Evolutionary conservation across 1,284 basidiomycete species (phyloP).

Genomic region (Butyriboletus appendiculatus): DNA sequence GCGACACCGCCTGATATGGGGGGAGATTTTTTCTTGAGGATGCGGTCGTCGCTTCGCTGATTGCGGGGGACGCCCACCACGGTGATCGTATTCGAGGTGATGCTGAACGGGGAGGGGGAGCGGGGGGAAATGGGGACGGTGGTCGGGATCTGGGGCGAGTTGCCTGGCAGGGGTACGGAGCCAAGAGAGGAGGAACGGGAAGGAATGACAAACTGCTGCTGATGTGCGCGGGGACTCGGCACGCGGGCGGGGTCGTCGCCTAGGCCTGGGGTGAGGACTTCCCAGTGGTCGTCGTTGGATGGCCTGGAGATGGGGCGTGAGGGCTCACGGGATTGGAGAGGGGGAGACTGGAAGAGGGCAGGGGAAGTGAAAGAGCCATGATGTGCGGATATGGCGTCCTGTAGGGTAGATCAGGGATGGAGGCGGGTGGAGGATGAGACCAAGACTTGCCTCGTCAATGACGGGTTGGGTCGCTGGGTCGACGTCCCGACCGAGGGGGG

Average conservation of each 20-base stretch:
- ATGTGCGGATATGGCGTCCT: conserved; percentile 30
- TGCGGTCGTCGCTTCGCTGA: conserved; percentile 23
- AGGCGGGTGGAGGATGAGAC: background rate
- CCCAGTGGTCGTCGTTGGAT: conserved; percentile 51
- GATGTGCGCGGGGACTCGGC: conserved; percentile 28
- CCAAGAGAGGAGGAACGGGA: conserved; percentile 49
- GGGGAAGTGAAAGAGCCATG: conserved; percentile 16
- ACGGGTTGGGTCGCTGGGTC: conserved; percentile 33
- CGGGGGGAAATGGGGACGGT: conserved; percentile 27
- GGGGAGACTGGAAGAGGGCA: background rate
- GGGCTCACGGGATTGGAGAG: conserved; percentile 22
- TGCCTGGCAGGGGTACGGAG: conserved; percentile 40
- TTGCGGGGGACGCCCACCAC: conserved; percentile 10
- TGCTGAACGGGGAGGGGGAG: conserved; percentile 47
- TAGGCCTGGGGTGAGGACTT: conserved; percentile 34
- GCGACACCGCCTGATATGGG: conserved; percentile 26
- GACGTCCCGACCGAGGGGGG: conserved; percentile 31
- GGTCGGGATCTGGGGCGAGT: conserved; percentile 40
- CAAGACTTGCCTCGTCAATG: conserved; percentile 29
- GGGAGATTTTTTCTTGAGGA: conserved; percentile 36
- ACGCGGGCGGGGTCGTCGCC: conserved; percentile 20
- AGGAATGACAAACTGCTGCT: conserved; percentile 38
- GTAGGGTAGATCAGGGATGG: background rate
- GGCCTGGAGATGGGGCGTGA: conserved; percentile 29
- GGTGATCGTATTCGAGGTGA: conserved; percentile 16